Conservation (phyloP, 345 rosid species). For the Gossypium arboreum region DNA sequence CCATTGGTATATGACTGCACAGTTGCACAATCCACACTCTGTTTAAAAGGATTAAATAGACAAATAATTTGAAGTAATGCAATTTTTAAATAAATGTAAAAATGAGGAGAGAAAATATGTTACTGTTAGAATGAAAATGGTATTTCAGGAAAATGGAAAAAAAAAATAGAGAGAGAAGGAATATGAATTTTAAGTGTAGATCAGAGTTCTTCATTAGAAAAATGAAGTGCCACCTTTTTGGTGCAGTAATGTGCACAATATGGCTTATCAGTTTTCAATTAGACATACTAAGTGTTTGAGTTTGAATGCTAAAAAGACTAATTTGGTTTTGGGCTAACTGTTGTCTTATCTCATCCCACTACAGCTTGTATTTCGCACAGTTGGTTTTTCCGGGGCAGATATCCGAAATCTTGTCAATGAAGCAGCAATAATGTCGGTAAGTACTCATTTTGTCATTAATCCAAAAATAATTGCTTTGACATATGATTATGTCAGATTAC, state of each 20-base stretch:
- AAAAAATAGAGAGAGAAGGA: not conserved
- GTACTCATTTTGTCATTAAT: conserved; percentile 24
- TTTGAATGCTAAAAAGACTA: not conserved
- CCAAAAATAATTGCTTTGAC: not conserved
- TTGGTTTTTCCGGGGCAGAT: conserved; percentile 97
- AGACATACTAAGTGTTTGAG: not conserved
- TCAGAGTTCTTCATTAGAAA: not conserved
- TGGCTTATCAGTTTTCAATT: not conserved
- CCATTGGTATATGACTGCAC: not conserved
- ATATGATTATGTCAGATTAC: no score
- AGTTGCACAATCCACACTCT: not conserved
- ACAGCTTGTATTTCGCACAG: conserved; percentile 93
- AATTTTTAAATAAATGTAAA: not conserved
- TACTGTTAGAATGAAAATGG: not conserved
- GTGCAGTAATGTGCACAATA: not conserved
- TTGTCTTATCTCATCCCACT: conserved; percentile 7
- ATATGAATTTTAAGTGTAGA: not conserved
- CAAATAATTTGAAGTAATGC: not conserved
- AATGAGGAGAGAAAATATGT: not conserved
- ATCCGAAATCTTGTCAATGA: conserved; percentile 93
- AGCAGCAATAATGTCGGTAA: conserved; percentile 96
- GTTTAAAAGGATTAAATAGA: not conserved
- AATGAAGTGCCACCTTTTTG: not conserved
- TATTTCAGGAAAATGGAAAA: not conserved
- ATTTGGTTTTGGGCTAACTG: conserved; percentile 10